These are phyloP conservation scores for Botrytis medusae DNA, from an alignment of 2,329 filamentous ascomycete species.

Conservation along the genomic window DNA sequence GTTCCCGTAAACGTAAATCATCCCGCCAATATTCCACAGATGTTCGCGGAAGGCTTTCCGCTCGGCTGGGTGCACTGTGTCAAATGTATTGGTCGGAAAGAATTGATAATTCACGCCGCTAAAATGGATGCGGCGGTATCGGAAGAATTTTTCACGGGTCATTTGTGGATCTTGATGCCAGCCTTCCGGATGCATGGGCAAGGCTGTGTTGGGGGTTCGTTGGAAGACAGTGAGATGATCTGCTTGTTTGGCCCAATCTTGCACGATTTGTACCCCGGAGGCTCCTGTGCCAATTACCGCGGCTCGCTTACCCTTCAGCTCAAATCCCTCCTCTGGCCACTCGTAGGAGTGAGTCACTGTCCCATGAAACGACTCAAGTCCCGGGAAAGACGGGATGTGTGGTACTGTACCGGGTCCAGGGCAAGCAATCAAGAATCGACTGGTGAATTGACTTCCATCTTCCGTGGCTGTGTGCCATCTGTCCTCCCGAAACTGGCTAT, in stretches of 20 bases:
- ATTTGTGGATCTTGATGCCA: neutral
- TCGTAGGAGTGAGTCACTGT: conserved; percentile 53
- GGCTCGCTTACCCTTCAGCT: conserved; percentile 53
- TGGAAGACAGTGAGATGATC: conserved; percentile 55
- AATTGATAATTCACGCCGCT: neutral
- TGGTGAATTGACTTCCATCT: neutral
- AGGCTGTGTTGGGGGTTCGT: conserved; percentile 58
- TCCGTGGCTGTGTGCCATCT: neutral
- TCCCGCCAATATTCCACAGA: neutral
- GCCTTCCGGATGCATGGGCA: conserved; percentile 40
- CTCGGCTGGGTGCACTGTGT: neutral
- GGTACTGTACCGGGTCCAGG: conserved; percentile 41
- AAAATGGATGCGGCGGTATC: neutral
- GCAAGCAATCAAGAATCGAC: neutral
- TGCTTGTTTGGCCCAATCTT: conserved; percentile 53
- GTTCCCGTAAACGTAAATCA: neutral
- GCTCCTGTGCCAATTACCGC: conserved; percentile 61
- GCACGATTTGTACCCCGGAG: conserved; percentile 58
- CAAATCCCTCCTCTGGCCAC: conserved; percentile 58
- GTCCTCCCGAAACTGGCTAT: neutral
- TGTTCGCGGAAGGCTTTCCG: neutral
- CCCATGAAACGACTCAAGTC: conserved; percentile 48
- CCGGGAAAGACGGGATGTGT: conserved; percentile 51
- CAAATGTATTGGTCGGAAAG: neutral
- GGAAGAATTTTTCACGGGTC: neutral